phyloP scores from a whole-genome alignment of 495 filamentous ascomycete species.

The Corynascus novoguineensis region DNA sequence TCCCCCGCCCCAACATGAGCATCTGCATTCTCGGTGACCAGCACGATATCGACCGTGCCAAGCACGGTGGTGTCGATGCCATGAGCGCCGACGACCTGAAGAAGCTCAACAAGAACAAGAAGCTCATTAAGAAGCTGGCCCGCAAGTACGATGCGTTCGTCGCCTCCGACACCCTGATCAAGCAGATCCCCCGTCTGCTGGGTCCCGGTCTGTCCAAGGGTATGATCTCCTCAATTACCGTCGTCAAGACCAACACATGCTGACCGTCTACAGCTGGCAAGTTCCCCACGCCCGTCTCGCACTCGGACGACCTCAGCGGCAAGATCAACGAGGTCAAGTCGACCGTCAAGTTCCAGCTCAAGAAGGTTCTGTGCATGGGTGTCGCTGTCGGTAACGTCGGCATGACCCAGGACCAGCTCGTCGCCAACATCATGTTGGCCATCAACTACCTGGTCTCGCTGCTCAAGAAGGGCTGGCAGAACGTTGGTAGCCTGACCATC shows the following conservation, averaged over 20 bases:
- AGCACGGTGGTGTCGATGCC: conserved; percentile 94
- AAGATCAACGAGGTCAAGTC: conserved; percentile 99
- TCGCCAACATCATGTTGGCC: conserved; percentile 90
- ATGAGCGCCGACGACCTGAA: conserved; percentile 98
- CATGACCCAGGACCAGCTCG: conserved; percentile 93
- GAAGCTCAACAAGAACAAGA: conserved; percentile 99
- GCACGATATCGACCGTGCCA: conserved; percentile 99
- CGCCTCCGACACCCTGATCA: conserved; percentile 92
- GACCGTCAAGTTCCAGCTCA: conserved; percentile 99
- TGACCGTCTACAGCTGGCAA: conserved; percentile 54
- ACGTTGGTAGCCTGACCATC: conserved; percentile 97
- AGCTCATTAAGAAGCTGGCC: conserved; percentile 99
- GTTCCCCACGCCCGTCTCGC: conserved; percentile 97
- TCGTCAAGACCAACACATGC: neutral
- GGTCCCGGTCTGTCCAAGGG: conserved; percentile 98
- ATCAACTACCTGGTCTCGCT: conserved; percentile 99
- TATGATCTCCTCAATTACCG: conserved; percentile 37
- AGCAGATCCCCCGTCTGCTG: conserved; percentile 98
- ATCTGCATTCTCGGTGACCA: conserved; percentile 99
- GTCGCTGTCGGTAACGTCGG: conserved; percentile 97
- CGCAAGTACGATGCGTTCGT: conserved; percentile 99
- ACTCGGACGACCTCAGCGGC: conserved; percentile 82
- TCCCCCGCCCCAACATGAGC: conserved; percentile 90
- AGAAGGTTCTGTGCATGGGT: conserved; percentile 99
- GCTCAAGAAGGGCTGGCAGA: conserved; percentile 99